phyloP scores from a whole-genome alignment of 345 rosid genomes.

The Boechera retrofracta region DNA sequence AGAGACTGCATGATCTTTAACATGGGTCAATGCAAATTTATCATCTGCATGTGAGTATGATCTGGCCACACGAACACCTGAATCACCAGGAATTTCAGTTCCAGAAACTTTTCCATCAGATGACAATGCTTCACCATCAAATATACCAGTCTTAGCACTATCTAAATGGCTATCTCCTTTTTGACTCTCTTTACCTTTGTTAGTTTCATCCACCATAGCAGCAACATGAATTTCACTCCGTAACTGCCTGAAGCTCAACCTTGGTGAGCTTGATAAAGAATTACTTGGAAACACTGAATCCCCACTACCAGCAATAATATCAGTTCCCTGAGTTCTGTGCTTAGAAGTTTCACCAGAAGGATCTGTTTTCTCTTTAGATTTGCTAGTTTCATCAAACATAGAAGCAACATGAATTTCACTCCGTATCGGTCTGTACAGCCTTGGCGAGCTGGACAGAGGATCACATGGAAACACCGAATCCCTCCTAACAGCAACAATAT shows the following conservation, averaged over 20 bases:
- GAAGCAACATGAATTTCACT: slow-evolving; percentile 31
- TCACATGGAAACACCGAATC: slow-evolving; percentile 30
- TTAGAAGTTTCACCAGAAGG: slow-evolving; percentile 16
- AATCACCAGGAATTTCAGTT: slow-evolving; percentile 33
- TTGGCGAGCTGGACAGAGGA: slow-evolving; percentile 30
- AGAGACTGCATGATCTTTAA: slow-evolving; percentile 41
- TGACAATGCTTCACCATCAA: slow-evolving; percentile 43
- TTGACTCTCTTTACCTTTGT: slow-evolving; percentile 30
- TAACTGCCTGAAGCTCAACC: slow-evolving; percentile 26
- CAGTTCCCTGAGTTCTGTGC: slow-evolving; percentile 28
- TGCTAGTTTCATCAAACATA: slow-evolving; percentile 29
- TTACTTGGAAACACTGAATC: slow-evolving; percentile 34
- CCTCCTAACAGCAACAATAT: slow-evolving; percentile 14
- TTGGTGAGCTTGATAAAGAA: slow-evolving; percentile 29
- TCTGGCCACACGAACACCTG: slow-evolving; percentile 41
- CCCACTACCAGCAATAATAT: slow-evolving; percentile 21
- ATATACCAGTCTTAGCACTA: slow-evolving; percentile 31
- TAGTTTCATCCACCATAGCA: slow-evolving; percentile 20
- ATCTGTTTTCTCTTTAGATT: slow-evolving; percentile 15
- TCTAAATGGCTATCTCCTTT: slow-evolving; percentile 34
- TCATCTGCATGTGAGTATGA: slow-evolving; percentile 47
- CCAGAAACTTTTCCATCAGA: slow-evolving; percentile 46
- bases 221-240: slow-evolving; percentile 34
- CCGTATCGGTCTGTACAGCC: slow-evolving; percentile 7
- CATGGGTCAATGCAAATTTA: slow-evolving; percentile 39